phyloP scores from a whole-genome alignment of 108 stramenopile genomes.

The Nitzschia palea region DNA sequence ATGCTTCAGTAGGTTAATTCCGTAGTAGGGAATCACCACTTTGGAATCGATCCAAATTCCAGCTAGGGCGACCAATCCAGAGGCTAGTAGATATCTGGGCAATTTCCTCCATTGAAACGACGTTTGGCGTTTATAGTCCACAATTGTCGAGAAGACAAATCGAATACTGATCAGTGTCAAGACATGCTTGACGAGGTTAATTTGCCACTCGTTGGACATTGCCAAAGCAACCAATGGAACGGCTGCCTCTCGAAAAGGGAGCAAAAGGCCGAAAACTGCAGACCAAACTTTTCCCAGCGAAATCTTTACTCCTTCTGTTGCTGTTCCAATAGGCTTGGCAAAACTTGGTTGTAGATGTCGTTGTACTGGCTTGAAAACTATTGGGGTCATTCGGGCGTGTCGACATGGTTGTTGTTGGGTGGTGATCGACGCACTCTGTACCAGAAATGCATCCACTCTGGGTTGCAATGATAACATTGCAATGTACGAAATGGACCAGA shows the following conservation, averaged over 20 bases:
- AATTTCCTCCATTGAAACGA: neutral
- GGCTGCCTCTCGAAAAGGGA: neutral
- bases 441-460: no score
- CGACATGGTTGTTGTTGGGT: no score
- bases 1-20: neutral
- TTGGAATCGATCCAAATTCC: neutral
- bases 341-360: no score
- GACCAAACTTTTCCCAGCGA: neutral
- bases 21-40: neutral
- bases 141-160: neutral
- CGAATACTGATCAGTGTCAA: neutral
- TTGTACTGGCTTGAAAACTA: no score
- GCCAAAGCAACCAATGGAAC: neutral
- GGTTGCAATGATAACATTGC: no score
- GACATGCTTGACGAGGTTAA: conserved; percentile 4
- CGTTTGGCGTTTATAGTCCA: neutral
- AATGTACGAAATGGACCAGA: no score
- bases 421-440: no score
- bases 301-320: neutral
- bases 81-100: neutral
- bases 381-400: no score
- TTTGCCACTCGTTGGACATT: neutral
- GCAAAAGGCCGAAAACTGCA: neutral
- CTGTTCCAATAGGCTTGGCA: no score
- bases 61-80: neutral